Evolutionary conservation across 208 protist genomes (phyloP).

Genomic region (Plasmodiophora brassicae): DNA sequence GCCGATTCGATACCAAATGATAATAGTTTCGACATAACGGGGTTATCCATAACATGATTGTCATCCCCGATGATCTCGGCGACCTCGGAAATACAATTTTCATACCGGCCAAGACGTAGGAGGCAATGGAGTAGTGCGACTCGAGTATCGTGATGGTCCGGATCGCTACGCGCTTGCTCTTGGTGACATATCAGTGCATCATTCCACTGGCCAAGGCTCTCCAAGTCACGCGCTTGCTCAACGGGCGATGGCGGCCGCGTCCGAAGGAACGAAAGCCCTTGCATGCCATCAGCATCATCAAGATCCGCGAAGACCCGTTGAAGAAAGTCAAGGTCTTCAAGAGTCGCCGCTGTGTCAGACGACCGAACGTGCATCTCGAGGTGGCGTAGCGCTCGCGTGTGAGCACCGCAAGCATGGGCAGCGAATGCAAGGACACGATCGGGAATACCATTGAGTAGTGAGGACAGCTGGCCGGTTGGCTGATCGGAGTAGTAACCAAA

Average conservation of each 20-base stretch:
- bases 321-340: neutral
- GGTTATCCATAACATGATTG: neutral
- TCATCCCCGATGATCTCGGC: neutral
- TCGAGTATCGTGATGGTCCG: neutral
- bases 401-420: neutral
- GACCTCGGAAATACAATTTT: neutral
- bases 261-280: neutral
- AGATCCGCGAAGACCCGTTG: neutral
- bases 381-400: neutral
- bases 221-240: neutral
- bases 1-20: neutral
- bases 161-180: neutral
- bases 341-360: neutral
- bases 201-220: constrained; percentile 26
- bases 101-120: neutral
- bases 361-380: neutral
- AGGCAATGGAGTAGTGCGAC: neutral
- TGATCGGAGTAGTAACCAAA: neutral
- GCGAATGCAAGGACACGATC: neutral
- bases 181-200: neutral
- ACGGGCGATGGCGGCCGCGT: neutral
- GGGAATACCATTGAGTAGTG: neutral
- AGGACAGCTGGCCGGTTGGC: neutral
- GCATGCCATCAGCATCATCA: neutral
- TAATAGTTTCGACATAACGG: neutral